Percentiles rank a stretch among this genome's conserved stretches.
phyloP scores from a whole-genome alignment of 306 rosid species.

The Begonia fuchsioides region DNA sequence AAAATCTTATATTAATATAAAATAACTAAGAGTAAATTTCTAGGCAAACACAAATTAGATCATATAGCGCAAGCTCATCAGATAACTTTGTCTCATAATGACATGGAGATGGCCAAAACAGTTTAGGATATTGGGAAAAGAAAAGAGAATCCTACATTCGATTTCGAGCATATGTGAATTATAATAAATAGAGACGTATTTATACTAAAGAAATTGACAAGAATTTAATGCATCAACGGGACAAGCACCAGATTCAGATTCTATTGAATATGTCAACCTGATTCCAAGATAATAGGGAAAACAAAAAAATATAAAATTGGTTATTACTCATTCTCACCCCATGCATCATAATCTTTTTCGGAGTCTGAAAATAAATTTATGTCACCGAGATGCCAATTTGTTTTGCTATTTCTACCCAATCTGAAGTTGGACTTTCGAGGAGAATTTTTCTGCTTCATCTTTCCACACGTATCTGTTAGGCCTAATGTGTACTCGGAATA shows the following conservation, averaged over 20 bases:
- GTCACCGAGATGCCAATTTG: constrained; percentile 18
- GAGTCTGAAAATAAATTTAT: constrained; percentile 22
- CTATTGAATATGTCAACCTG: constrained; percentile 6
- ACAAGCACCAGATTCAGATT: background rate
- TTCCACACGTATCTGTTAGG: constrained; percentile 20
- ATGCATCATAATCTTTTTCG: constrained; percentile 24
- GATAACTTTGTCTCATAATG: background rate
- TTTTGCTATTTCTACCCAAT: constrained; percentile 19
- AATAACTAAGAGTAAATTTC: background rate
- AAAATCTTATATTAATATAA: background rate
- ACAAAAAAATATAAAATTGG: constrained; percentile 13
- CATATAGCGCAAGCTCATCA: no score
- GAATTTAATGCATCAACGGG: no score
- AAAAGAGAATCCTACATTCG: no score
- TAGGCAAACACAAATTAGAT: no score
- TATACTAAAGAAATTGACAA: no score
- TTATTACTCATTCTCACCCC: constrained; percentile 6
- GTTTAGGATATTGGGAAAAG: background rate
- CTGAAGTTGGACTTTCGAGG: constrained; percentile 16
- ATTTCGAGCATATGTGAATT: background rate
- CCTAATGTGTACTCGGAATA: constrained; percentile 25
- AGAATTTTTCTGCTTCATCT: constrained; percentile 20
- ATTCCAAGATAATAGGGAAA: constrained; percentile 3
- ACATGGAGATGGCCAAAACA: background rate
- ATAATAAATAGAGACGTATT: no score